These are phyloP conservation scores for Jacaranda mimosifolia DNA, from an alignment of 257 asterid genomes.

Conservation along the genomic window DNA sequence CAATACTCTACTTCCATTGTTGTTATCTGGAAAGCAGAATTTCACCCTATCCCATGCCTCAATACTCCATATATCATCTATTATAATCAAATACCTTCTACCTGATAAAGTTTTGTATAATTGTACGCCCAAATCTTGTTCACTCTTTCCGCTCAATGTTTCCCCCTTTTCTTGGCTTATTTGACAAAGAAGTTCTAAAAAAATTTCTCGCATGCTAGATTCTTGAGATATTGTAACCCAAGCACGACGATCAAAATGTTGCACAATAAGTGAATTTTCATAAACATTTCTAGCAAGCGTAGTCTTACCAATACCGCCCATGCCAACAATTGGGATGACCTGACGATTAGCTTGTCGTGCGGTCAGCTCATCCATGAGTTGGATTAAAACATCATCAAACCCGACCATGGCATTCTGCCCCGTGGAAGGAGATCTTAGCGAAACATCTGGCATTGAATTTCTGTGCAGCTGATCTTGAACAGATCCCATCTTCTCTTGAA, in stretches of 20 bases:
- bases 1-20: constrained; percentile 25
- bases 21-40: constrained; percentile 4
- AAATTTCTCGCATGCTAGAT: neutral
- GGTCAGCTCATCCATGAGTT: neutral
- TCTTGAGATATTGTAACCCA: constrained; percentile 35
- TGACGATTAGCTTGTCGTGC: neutral
- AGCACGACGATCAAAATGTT: neutral
- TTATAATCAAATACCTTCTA: constrained; percentile 13
- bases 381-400: neutral
- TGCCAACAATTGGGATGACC: constrained; percentile 15
- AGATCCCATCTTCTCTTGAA: neutral
- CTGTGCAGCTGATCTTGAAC: neutral
- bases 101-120: neutral
- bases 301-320: constrained; percentile 32
- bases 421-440: no score
- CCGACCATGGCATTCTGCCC: neutral
- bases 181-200: neutral
- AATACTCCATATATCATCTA: constrained; percentile 26
- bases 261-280: neutral
- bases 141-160: neutral
- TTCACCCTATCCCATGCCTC: neutral
- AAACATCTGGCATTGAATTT: neutral
- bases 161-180: neutral
- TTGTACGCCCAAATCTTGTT: neutral
- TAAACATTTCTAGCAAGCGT: constrained; percentile 21